Evolutionary conservation across 352 stramenopile species (phyloP), one percentile per base, ranked within the genome.

Genomic region (Globisporangium barbulae): DNA sequence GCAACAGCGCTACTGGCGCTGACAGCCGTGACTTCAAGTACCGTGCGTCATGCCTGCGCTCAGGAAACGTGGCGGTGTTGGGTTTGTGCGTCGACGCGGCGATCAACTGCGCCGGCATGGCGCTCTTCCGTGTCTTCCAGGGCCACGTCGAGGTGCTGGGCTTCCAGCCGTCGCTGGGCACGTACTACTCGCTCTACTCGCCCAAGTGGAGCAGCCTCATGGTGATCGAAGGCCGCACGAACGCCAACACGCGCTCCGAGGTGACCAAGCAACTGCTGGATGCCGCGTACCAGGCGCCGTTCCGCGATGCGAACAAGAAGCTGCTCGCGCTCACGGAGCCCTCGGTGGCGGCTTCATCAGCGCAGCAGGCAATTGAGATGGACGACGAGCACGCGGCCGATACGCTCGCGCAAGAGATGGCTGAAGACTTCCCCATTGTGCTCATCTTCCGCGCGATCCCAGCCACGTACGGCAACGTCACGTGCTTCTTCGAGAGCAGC

Each of bases 111-210:
- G 87, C 83, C 5, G 87, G 87, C 28, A 91, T 90, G 79, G 69
- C 72, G 49, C 76, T 92, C 33, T 63, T 96, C 53, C 87, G 87
- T 10, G 73, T 96, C 21, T 93, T 93, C 74, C 85, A 93, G 64
- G 87, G 87, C 17, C 75, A 85, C 53, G 82, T 85, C 7, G 75
- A 88, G 53, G 71, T 93, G 48, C 64, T 91, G 59, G 87, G 87
- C 56, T 96, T 86, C 63, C 75, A 67, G 19, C 83, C 81, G n/a
- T 71, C 79, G 28, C 61, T 83, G 19, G 85, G 83, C 33, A 79
- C 81, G 31, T 96, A 96, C 73, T 93, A 83, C 67, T 77, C 86
- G 25, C 65, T 96, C 41, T 80, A 90, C 62, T 94, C 87, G 61
- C 87, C 87, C 48, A 90, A 90, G 61, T 96, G 87, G 87, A 91